These are phyloP conservation scores for Nakaseomyces bracarensis DNA, from an alignment of 1,139 yeast genomes.

Conservation along the genomic window DNA sequence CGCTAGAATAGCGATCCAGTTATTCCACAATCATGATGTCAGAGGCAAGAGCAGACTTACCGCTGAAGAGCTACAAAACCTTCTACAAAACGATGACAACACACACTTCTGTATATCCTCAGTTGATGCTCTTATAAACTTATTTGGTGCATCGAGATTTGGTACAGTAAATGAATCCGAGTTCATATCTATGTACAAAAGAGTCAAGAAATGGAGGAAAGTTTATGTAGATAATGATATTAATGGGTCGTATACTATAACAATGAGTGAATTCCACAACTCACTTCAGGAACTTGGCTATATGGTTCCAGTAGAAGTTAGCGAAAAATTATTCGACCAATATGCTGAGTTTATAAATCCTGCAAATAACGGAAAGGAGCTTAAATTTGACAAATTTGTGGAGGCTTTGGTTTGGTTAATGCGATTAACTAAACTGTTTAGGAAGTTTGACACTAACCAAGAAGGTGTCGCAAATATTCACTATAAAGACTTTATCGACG, in stretches of 20 bases:
- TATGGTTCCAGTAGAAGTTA: slow-evolving; percentile 29
- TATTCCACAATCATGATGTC: slow-evolving; percentile 30
- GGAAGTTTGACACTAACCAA: slow-evolving; percentile 65
- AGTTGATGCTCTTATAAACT: slow-evolving; percentile 29
- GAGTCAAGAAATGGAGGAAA: slow-evolving; percentile 32
- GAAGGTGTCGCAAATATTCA: slow-evolving; percentile 72
- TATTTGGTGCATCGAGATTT: slow-evolving; percentile 31
- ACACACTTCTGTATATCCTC: slow-evolving; percentile 30
- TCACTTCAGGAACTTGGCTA: slow-evolving; percentile 32
- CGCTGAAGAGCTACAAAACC: slow-evolving; percentile 30
- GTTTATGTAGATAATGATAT: slow-evolving; percentile 33
- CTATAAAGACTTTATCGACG: slow-evolving; percentile 70
- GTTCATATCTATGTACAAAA: slow-evolving; percentile 29
- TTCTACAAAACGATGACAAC: slow-evolving; percentile 32
- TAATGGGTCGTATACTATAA: slow-evolving; percentile 29
- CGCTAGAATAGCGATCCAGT: slow-evolving; percentile 23
- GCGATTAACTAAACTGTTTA: slow-evolving; percentile 70
- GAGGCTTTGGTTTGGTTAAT: slow-evolving; percentile 72
- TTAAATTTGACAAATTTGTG: slow-evolving; percentile 76
- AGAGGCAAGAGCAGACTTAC: slow-evolving; percentile 28
- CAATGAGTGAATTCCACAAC: slow-evolving; percentile 29
- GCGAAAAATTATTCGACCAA: slow-evolving; percentile 31
- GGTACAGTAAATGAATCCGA: slow-evolving; percentile 31
- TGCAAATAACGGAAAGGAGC: slow-evolving; percentile 40
- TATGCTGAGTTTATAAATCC: slow-evolving; percentile 29